Percentiles rank a stretch among this genome's conserved stretches.
These are phyloP conservation scores for Begonia loranthoides DNA, from an alignment of 306 rosid genomes.

Conservation along the genomic window DNA sequence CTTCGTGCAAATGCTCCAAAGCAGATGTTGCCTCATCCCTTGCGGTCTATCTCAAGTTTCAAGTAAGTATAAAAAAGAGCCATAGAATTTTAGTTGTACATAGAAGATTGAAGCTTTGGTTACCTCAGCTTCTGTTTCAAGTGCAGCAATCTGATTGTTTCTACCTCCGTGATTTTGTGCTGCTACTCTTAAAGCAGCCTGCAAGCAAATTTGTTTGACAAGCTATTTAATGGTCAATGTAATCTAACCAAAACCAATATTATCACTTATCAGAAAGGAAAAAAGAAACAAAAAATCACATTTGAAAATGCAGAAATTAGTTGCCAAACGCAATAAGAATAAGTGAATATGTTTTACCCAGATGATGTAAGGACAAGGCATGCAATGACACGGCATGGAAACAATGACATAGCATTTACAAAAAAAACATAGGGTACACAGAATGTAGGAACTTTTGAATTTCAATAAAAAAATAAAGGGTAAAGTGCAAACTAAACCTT, in stretches of 20 bases:
- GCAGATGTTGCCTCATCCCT: constrained; percentile 54
- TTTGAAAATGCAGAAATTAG: too few relatives aligned
- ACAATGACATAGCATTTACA: too few relatives aligned
- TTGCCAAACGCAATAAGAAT: neutral
- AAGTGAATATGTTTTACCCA: neutral
- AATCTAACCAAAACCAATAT: neutral
- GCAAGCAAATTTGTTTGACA: constrained; percentile 8
- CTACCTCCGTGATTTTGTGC: constrained; percentile 34
- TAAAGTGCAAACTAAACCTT: too few relatives aligned
- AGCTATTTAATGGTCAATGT: neutral
- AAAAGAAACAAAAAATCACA: too few relatives aligned
- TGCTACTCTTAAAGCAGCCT: constrained; percentile 72
- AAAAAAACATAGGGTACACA: too few relatives aligned
- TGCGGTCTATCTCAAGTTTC: constrained; percentile 27
- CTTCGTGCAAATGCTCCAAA: constrained; percentile 46
- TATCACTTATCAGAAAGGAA: too few relatives aligned
- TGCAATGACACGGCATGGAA: too few relatives aligned
- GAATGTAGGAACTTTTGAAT: too few relatives aligned
- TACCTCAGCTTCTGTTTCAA: constrained; percentile 74
- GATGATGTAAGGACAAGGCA: too few relatives aligned
- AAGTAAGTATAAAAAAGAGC: constrained; percentile 3
- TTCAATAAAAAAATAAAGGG: too few relatives aligned
- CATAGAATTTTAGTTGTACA: constrained; percentile 9
- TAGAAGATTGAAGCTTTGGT: constrained; percentile 39
- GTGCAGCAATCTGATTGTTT: constrained; percentile 23